These are phyloP conservation scores for Zoysia japonica DNA, from an alignment of 176 grass and related monocot genomes.

Conservation along the genomic window DNA sequence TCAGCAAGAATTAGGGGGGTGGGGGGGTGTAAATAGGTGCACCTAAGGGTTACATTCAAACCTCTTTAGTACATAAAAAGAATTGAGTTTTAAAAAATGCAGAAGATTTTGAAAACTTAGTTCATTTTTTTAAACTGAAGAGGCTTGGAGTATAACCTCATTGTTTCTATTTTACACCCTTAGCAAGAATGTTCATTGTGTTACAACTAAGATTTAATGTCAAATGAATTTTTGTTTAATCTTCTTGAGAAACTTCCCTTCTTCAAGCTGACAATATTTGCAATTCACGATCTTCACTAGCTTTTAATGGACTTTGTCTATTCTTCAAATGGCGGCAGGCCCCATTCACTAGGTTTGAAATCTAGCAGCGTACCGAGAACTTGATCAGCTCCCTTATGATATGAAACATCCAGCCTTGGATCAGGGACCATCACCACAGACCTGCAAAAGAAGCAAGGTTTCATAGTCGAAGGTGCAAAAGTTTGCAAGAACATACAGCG, in stretches of 20 bases:
- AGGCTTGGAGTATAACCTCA: too few species aligned
- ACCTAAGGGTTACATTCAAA: too few species aligned
- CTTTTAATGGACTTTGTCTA: background rate
- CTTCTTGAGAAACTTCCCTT: background rate
- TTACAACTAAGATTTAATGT: background rate
- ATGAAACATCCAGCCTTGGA: conserved; percentile 67
- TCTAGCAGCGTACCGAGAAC: conserved; percentile 74
- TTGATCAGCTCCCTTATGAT: conserved; percentile 87
- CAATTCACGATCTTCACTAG: background rate
- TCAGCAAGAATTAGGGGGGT: conserved; percentile 23
- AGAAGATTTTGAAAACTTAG: too few species aligned
- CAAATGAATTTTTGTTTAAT: background rate
- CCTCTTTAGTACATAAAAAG: too few species aligned
- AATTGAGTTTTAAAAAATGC: too few species aligned
- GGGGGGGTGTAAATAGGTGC: too few species aligned
- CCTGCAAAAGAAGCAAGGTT: conserved; percentile 46
- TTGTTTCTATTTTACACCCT: too few species aligned
- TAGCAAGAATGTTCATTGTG: conserved; percentile 21
- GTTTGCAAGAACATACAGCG: background rate
- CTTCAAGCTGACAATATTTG: background rate
- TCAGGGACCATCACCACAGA: conserved; percentile 84
- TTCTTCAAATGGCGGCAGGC: conserved; percentile 70
- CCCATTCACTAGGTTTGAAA: conserved; percentile 72
- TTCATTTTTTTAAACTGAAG: too few species aligned
- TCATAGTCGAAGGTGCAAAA: conserved; percentile 4